Evolutionary conservation across 2,329 filamentous ascomycete genomes (phyloP), one percentile per base, ranked within the genome.

Genomic region (Elsinoe batatas): DNA sequence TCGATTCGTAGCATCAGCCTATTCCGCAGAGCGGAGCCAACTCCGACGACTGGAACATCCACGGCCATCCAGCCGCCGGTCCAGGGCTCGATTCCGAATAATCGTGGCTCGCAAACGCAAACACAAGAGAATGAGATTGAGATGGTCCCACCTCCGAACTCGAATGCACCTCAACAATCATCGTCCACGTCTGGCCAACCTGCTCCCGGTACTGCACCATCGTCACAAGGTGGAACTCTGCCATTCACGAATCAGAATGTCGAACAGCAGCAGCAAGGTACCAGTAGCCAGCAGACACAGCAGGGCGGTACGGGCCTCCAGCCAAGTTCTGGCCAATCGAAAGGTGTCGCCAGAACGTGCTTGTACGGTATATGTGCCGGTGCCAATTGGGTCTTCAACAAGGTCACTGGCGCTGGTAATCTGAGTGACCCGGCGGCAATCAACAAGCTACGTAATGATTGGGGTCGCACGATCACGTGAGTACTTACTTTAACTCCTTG

Each of bases 371-470:
- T 51, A 8, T 51, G 47, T 20, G n/a, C 47, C 5, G 13, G 13
- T 38, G 11, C 18, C 8, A 38, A 51, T 26, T 22, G 18, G 47
- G 47, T 38, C 4, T 51, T 51, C 33, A 51, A 51, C 17, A 35
- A 51, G 7, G 35, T 51, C 47, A 51, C 47, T 7, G 47, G 47
- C n/a, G 47, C 47, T 5, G 32, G 33, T 38, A 33, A 10, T 10
- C 18, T 51, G 32, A 2, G 17, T 11, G 47, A 51, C 37, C 47
- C 47, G 8, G 33, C 47, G 18, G 47, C 47, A 15, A 35, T 38
- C 4, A 51, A 37, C 47, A 51, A 51, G 17, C 22, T 51, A 6
- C 26, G 47, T 18, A 51, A 51, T 18, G 47, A 51, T 38, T 51
- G 47, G 47, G 17, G 47, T 37, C 47, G 47, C 6, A 37, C 47